A percentile compares a stretch with the other conserved stretches of the same genome.
Conservation (phyloP, 129 eudicot genomes). For the Saussurea involucrata region DNA sequence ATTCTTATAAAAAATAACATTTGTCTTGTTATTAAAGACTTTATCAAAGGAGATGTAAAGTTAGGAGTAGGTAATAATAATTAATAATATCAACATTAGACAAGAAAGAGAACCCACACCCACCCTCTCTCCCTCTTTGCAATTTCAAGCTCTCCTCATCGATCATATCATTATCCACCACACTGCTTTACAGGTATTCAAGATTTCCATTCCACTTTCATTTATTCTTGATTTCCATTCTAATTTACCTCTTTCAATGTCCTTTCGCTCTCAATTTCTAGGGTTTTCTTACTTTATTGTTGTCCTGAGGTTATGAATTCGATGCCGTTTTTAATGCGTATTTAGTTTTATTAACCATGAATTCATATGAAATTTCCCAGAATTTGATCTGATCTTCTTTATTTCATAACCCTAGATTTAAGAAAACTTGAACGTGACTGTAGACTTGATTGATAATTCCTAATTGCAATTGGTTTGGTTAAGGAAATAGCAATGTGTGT, state of each 20-base stretch:
- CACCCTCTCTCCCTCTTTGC: conserved; percentile 11
- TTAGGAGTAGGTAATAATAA: too few relatives aligned
- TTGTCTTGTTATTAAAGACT: conserved; percentile 2
- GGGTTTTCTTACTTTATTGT: conserved; percentile 10
- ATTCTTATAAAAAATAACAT: background rate
- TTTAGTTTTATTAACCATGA: background rate
- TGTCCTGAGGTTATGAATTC: background rate
- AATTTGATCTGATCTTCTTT: background rate
- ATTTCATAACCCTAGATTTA: conserved; percentile 16
- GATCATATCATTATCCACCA: conserved; percentile 7
- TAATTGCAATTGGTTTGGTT: background rate
- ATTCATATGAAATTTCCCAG: background rate
- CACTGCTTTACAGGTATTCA: conserved; percentile 16
- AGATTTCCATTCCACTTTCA: background rate
- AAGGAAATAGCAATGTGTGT: conserved; percentile 10
- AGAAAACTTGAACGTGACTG: background rate
- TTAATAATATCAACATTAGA: too few relatives aligned
- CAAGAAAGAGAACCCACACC: conserved; percentile 1
- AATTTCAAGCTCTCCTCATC: conserved; percentile 9
- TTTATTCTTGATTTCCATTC: background rate
- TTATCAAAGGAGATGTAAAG: conserved; percentile 4
- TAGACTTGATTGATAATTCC: background rate
- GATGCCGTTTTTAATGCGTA: background rate
- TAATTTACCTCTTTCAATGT: background rate
- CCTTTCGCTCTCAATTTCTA: conserved; percentile 9